Percentiles rank a stretch among this genome's conserved stretches.
phyloP scores from a whole-genome alignment of 139 green algal genomes.

The Tetradesmus lagerheimii region DNA sequence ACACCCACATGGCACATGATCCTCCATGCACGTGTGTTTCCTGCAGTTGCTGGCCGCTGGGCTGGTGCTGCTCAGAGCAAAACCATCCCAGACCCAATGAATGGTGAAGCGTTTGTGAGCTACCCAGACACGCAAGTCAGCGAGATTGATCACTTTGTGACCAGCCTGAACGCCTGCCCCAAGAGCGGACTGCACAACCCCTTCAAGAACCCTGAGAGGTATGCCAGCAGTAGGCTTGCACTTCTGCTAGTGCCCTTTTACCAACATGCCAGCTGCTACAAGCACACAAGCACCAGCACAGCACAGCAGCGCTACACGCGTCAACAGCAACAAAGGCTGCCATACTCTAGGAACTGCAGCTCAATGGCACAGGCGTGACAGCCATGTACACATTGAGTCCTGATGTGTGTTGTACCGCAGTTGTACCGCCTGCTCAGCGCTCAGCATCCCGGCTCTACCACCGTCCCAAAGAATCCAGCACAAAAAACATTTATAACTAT shows the following conservation, averaged over 20 bases:
- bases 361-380: no score
- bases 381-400: no score
- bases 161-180: constrained; percentile 75
- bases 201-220: constrained; percentile 91
- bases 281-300: neutral
- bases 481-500: no score
- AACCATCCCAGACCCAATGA: constrained; percentile 85
- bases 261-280: neutral
- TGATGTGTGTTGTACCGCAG: no score
- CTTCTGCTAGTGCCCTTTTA: neutral
- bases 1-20: neutral
- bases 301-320: no score
- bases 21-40: neutral
- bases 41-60: constrained; percentile 85
- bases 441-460: no score
- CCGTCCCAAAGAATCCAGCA: no score
- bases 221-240: neutral
- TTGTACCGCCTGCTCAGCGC: no score
- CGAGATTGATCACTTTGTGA: constrained; percentile 83
- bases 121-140: constrained; percentile 77
- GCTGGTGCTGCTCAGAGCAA: constrained; percentile 53
- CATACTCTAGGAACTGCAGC: no score
- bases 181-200: constrained; percentile 96
- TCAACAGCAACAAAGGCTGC: no score
- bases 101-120: constrained; percentile 81